Base-by-base conservation (phyloP, 179 eudicot species). In the Vitellaria paradoxa region DNA sequence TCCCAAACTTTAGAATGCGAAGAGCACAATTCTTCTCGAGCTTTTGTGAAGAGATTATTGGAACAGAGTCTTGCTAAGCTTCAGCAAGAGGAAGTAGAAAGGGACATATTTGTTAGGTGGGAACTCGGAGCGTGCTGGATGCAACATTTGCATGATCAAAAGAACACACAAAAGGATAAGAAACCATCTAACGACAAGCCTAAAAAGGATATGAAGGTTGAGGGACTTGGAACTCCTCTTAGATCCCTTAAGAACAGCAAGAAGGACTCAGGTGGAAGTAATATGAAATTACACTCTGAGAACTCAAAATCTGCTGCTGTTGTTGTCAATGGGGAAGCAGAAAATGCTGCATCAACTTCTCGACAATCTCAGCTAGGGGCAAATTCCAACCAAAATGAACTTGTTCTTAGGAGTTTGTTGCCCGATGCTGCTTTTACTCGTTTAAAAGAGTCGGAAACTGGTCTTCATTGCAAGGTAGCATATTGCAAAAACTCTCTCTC, bases 91-190 rank as follows among this genome's bases (percentile, higher is more conserved):
- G 83, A 86, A 65, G 64, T 74, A 70, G 86, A 82, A 77, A 84
- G 79, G 74, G 94, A 92, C 62, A 73, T 75, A 78, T 88, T 87
- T 55, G 83, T 89, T 75, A 91, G 99, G 90, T 96, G 99, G 99
- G 99, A 96, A 87, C 91, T 96, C 64, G 99, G 99, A 81, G 98
- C 98, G 66, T 96, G 99, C 82, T 96, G 99, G 99, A 85, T 96
- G 77, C 99, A 96, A 76, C 99, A 96, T 86, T 87, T 96, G 79
- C 98, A 96, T 84, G 99, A 96, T 80, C 97, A 94, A 81, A 92
- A 89, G 50, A 91, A 80, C 81, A 55, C 92, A 61, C 97, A 92
- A 70, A 96, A 96, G 76, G 98, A 92, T 70, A 96, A 92, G 86
- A 94, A 92, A 81, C 75, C 82, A 45, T 81, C 96, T 78, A 59